A percentile compares a stretch with the other conserved stretches of the same genome.
These are phyloP conservation scores for Termitomyces sp. DNA, from an alignment of 768 basidiomycete genomes.

Conservation along the genomic window DNA sequence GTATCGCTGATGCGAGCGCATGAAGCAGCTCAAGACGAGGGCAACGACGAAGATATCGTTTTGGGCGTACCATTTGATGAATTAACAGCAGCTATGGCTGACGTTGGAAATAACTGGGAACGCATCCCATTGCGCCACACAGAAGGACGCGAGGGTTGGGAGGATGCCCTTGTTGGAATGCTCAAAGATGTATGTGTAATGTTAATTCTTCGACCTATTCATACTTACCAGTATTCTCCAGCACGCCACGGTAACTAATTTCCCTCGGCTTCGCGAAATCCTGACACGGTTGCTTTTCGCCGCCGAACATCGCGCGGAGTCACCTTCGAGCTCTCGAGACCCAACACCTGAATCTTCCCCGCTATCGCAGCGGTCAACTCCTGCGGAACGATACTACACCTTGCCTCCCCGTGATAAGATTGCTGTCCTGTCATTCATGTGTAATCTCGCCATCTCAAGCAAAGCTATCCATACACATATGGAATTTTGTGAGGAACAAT, in stretches of 20 bases:
- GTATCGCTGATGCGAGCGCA: slow-evolving; percentile 53
- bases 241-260: slow-evolving; percentile 71
- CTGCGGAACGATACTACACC: slow-evolving; percentile 65
- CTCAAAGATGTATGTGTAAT: slow-evolving; percentile 76
- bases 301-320: slow-evolving; percentile 47
- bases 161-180: slow-evolving; percentile 84
- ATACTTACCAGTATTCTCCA: slow-evolving; percentile 20
- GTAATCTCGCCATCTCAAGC: slow-evolving; percentile 85
- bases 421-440: slow-evolving; percentile 81
- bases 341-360: slow-evolving; percentile 38
- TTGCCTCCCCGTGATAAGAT: slow-evolving; percentile 79
- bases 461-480: slow-evolving; percentile 85
- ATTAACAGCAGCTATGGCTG: slow-evolving; percentile 64
- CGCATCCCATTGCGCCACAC: slow-evolving; percentile 63
- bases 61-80: slow-evolving; percentile 59
- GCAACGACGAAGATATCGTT: slow-evolving; percentile 31
- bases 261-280: slow-evolving; percentile 68
- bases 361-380: slow-evolving; percentile 43
- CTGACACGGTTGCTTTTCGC: slow-evolving; percentile 71
- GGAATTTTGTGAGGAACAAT: slow-evolving; percentile 83
- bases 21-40: slow-evolving; percentile 35
- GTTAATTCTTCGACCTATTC: not conserved
- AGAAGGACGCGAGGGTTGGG: slow-evolving; percentile 85
- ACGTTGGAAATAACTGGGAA: slow-evolving; percentile 86
- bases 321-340: slow-evolving; percentile 39